These are phyloP conservation scores for Yarrowia osloensis DNA, from an alignment of 805 yeast genomes.

Conservation along the genomic window DNA sequence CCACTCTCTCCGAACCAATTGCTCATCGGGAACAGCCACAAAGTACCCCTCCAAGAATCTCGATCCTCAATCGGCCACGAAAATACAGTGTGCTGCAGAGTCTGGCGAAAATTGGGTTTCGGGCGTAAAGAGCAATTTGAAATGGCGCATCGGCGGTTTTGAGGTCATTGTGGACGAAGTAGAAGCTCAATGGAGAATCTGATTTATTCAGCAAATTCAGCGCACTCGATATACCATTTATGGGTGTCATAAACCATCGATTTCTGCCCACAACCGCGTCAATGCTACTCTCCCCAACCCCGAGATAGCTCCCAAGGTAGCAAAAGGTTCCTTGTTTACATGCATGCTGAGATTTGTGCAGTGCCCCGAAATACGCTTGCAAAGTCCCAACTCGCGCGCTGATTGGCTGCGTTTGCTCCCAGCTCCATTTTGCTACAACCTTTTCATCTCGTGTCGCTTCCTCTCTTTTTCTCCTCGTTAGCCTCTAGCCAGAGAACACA, in stretches of 20 bases:
- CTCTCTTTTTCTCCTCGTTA: slow-evolving; percentile 25
- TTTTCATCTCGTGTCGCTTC: slow-evolving; percentile 30
- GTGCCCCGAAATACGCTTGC: slow-evolving; percentile 5
- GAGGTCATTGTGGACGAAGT: neutral
- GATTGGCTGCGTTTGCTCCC: slow-evolving; percentile 31
- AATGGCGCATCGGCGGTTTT: neutral
- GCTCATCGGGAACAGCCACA: neutral
- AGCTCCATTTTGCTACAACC: slow-evolving; percentile 30
- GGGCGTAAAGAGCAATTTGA: slow-evolving; percentile 30
- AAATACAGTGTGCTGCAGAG: neutral
- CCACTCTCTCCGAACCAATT: neutral
- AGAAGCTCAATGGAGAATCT: neutral
- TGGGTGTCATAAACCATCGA: neutral
- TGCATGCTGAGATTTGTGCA: slow-evolving; percentile 1
- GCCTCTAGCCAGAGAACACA: slow-evolving; percentile 32
- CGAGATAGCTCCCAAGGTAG: slow-evolving; percentile 19
- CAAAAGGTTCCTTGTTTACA: slow-evolving; percentile 18
- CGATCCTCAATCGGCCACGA: slow-evolving; percentile 6
- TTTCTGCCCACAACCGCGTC: neutral
- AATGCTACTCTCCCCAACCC: neutral
- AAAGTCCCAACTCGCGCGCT: neutral
- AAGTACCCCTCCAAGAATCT: neutral
- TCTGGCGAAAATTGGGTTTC: slow-evolving; percentile 6
- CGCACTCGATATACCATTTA: neutral
- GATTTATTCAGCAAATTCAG: neutral